Conservation (phyloP, 2,329 filamentous ascomycete species). For the Cytospora paraplurivora region DNA sequence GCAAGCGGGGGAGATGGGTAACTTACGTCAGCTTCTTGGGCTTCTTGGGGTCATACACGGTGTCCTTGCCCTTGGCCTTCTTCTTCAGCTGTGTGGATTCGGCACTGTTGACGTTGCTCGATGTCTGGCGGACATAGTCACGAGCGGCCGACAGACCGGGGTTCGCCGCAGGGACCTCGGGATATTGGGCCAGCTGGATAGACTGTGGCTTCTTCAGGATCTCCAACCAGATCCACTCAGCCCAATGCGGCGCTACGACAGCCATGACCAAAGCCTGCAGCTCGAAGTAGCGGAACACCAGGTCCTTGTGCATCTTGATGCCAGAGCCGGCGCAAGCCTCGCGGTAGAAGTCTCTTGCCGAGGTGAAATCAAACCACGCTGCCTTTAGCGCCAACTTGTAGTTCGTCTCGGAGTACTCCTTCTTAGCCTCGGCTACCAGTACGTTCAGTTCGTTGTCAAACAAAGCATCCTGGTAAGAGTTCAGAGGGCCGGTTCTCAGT, state of each 20-base stretch:
- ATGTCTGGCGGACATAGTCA: conserved; percentile 65
- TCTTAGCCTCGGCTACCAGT: conserved; percentile 74
- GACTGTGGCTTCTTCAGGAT: conserved; percentile 75
- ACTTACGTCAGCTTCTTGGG: conserved; percentile 76
- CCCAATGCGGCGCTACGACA: conserved; percentile 89
- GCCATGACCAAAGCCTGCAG: conserved; percentile 81
- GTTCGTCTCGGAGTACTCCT: conserved; percentile 77
- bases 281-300: conserved; percentile 80
- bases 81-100: conserved; percentile 84
- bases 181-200: conserved; percentile 79
- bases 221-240: conserved; percentile 92
- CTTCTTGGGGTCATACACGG: conserved; percentile 84
- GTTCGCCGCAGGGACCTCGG: conserved; percentile 66
- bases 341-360: conserved; percentile 86
- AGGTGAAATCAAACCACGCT: conserved; percentile 87
- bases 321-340: conserved; percentile 76
- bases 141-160: conserved; percentile 73
- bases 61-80: conserved; percentile 88
- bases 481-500: conserved; percentile 74
- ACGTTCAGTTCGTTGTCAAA: conserved; percentile 93
- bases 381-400: conserved; percentile 88
- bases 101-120: conserved; percentile 80
- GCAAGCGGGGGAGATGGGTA: no score
- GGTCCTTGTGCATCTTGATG: conserved; percentile 82
- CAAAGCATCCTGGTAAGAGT: conserved; percentile 80